Percentiles rank a stretch among this genome's conserved stretches.
phyloP scores from a whole-genome alignment of 768 basidiomycete species.

The Boletellus ananas region DNA sequence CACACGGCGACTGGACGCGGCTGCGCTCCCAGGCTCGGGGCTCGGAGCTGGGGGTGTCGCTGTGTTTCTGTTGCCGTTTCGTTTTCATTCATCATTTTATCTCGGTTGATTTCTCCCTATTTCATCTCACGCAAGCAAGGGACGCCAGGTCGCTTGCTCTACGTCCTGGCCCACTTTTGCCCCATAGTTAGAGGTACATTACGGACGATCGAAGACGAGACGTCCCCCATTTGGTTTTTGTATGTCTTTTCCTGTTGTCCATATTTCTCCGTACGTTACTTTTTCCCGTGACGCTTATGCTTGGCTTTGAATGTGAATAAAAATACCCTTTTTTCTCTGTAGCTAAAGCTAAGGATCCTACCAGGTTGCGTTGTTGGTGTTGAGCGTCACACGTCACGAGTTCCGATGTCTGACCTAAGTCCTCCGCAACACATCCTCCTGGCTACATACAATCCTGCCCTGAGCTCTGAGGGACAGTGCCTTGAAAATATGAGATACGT shows the following conservation, averaged over 20 bases:
- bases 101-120: background rate
- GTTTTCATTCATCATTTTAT: background rate
- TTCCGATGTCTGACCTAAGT: no score
- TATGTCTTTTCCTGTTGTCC: background rate
- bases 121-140: background rate
- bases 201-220: background rate
- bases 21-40: background rate
- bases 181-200: constrained; percentile 6
- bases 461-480: no score
- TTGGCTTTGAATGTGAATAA: background rate
- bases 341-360: no score
- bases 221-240: background rate
- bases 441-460: no score
- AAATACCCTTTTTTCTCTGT: background rate
- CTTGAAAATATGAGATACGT: no score
- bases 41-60: background rate
- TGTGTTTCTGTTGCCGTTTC: background rate
- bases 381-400: no score
- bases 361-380: no score
- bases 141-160: constrained; percentile 1
- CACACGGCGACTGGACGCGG: background rate
- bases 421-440: no score
- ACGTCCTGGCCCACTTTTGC: background rate
- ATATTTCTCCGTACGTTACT: background rate
- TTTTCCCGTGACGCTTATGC: background rate